Percentiles rank a stretch among this genome's conserved stretches.
Conservation (phyloP, 495 filamentous ascomycete genomes). For the Glarea lozoyensis region DNA sequence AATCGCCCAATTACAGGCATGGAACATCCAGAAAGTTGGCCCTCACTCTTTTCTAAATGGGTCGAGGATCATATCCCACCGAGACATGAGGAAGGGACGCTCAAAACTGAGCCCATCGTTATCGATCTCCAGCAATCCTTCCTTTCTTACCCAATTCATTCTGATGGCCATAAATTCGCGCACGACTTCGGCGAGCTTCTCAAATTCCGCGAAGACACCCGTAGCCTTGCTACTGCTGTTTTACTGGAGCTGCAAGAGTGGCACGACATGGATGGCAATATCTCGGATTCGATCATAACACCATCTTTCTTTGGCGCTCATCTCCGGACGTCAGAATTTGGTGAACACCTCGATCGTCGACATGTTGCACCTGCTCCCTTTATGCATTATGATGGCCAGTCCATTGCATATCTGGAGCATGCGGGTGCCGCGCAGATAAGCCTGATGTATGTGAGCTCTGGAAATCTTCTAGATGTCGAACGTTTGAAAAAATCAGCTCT, state of each 20-base stretch:
- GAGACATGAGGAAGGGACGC: not conserved
- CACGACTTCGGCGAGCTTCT: conserved; percentile 2
- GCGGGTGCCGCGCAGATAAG: not conserved
- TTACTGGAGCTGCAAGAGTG: not conserved
- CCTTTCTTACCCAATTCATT: conserved; percentile 3
- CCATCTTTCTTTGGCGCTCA: conserved; percentile 6
- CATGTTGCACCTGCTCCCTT: not conserved
- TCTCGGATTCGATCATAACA: not conserved
- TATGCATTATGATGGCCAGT: not conserved
- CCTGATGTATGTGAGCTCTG: conserved; percentile 7
- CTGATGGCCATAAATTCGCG: not conserved
- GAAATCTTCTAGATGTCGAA: not conserved
- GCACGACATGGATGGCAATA: not conserved
- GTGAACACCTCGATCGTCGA: not conserved
- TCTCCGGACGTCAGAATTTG: conserved; percentile 5
- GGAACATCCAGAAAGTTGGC: not conserved
- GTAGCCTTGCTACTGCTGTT: not conserved
- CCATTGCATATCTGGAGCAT: conserved; percentile 5
- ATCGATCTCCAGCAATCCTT: not conserved
- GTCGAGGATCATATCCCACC: not conserved
- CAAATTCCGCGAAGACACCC: conserved; percentile 3
- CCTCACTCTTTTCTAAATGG: not conserved
- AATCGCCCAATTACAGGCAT: not conserved
- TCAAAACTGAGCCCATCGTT: not conserved
- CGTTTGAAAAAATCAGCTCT: not conserved